Percentiles rank a stretch among this genome's conserved stretches.
Conservation (phyloP, 352 stramenopile genomes). For the Plasmopara muralis region DNA sequence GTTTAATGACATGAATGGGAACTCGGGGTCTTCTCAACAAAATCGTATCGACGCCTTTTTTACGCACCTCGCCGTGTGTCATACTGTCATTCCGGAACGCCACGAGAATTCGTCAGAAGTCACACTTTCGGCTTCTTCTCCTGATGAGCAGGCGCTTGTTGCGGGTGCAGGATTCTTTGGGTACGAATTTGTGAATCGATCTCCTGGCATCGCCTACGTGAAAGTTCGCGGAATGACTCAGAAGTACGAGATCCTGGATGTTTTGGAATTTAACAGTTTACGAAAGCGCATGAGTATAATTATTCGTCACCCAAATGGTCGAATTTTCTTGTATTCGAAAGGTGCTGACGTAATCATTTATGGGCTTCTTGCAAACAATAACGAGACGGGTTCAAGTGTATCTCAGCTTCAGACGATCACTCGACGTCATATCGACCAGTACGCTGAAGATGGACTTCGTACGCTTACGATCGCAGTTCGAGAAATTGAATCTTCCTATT, state of each 20-base stretch:
- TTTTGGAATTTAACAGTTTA: conserved; percentile 90
- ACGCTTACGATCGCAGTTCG: conserved; percentile 80
- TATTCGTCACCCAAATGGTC: conserved; percentile 57
- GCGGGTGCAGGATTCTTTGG: conserved; percentile 64
- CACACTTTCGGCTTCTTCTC: conserved; percentile 66
- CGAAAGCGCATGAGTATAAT: conserved; percentile 92
- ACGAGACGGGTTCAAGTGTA: conserved; percentile 14
- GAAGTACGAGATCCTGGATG: conserved; percentile 78
- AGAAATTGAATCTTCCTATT: conserved; percentile 48
- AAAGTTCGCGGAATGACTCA: conserved; percentile 35
- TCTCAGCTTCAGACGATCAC: conserved; percentile 37
- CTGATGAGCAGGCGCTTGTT: conserved; percentile 86
- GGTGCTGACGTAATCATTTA: conserved; percentile 70
- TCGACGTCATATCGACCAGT: conserved; percentile 63
- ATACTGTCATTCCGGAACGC: conserved; percentile 97
- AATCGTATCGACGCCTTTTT: conserved; percentile 73
- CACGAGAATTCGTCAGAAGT: conserved; percentile 57
- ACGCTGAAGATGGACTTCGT: conserved; percentile 81
- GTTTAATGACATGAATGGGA: conserved; percentile 56
- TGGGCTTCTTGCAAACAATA: conserved; percentile 34
- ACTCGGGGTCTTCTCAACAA: conserved; percentile 40
- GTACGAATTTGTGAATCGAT: conserved; percentile 67
- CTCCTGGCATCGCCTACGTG: conserved; percentile 42
- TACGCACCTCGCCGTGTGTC: conserved; percentile 83
- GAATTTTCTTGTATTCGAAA: conserved; percentile 67